A percentile compares a stretch with the other conserved stretches of the same genome.
phyloP scores from a whole-genome alignment of 2,329 filamentous ascomycete genomes.

The Colletotrichum chrysophilum region DNA sequence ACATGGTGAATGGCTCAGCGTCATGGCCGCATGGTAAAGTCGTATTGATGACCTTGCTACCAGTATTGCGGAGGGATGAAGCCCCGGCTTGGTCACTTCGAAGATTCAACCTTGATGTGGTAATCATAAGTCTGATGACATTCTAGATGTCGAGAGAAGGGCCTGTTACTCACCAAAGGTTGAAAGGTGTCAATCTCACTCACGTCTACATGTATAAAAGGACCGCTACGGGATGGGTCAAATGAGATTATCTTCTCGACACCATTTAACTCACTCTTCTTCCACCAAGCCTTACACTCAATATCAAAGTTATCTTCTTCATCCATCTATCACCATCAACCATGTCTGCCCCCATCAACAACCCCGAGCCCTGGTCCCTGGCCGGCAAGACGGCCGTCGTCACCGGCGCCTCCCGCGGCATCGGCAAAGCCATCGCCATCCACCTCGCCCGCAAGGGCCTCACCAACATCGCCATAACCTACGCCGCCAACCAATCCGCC shows the following conservation, averaged over 20 bases:
- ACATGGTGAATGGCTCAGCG: not conserved
- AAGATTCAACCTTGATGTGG: not conserved
- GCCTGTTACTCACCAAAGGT: not conserved
- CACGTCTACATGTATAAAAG: not conserved
- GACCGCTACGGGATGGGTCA: accelerated
- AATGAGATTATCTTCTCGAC: not conserved
- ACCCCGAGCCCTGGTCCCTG: not conserved
- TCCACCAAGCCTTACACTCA: not conserved
- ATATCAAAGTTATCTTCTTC: accelerated
- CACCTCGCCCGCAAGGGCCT: not conserved
- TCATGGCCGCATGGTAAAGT: not conserved
- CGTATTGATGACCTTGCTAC: not conserved
- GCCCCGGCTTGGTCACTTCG: not conserved
- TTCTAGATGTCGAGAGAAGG: not conserved
- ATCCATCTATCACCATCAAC: accelerated
- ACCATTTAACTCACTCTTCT: not conserved
- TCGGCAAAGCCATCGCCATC: not conserved
- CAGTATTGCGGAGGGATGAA: not conserved
- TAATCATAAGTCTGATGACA: not conserved
- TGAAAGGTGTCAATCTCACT: accelerated
- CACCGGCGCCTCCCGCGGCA: not conserved
- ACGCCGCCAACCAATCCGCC: not conserved
- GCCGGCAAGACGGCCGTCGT: not conserved
- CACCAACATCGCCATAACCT: not conserved
- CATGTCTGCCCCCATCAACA: not conserved